A percentile compares a stretch with the other conserved stretches of the same genome.
phyloP scores from a whole-genome alignment of 768 basidiomycete species.

The Stropharia rugosoannulata region DNA sequence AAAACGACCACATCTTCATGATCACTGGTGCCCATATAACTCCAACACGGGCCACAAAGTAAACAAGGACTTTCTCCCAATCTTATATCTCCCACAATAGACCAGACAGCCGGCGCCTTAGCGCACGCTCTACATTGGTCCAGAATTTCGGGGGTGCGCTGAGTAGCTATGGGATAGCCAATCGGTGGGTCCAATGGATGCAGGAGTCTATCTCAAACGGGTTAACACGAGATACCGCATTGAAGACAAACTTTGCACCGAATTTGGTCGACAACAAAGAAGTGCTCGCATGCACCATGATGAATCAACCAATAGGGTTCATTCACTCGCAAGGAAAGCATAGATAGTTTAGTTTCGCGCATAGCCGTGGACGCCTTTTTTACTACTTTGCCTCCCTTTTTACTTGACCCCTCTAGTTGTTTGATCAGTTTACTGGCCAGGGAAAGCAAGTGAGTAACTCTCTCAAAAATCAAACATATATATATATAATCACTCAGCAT shows the following conservation, averaged over 20 bases:
- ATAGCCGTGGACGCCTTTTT: conserved; percentile 42
- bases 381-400: conserved; percentile 21
- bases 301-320: conserved; percentile 85
- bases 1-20: conserved; percentile 48
- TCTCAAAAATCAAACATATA: neutral
- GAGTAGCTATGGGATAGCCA: conserved; percentile 68
- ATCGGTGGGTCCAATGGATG: conserved; percentile 54
- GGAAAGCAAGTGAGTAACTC: neutral
- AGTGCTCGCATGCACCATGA: conserved; percentile 81
- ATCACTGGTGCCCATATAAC: conserved; percentile 56
- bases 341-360: conserved; percentile 46
- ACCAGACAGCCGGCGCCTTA: conserved; percentile 67
- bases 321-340: conserved; percentile 61
- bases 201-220: conserved; percentile 42
- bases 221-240: neutral
- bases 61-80: conserved; percentile 78
- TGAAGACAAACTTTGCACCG: conserved; percentile 40
- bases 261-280: conserved; percentile 70
- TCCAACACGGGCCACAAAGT: conserved; percentile 75
- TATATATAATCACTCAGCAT: conserved; percentile 43
- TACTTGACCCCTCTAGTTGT: conserved; percentile 32
- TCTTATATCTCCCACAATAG: conserved; percentile 69
- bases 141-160: conserved; percentile 59
- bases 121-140: conserved; percentile 69
- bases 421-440: conserved; percentile 44